Conservation (phyloP, 2,329 filamentous ascomycete species). For the Furcasterigmium sp. region DNA sequence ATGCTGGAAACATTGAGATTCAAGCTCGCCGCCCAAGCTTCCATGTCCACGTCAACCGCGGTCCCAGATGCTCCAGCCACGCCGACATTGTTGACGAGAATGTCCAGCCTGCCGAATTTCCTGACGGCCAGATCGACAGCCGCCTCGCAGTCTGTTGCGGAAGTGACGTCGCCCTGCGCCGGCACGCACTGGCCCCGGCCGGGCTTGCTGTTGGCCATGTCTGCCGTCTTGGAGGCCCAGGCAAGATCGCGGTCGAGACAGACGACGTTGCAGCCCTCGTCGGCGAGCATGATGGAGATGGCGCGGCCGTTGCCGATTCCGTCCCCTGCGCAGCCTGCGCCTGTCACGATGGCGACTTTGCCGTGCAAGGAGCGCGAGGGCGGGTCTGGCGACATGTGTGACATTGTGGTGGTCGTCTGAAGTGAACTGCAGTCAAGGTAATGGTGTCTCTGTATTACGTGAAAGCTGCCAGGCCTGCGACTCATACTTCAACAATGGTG, state of each 20-base stretch:
- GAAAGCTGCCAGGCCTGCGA: too few relatives aligned
- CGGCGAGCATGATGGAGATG: constrained; percentile 52
- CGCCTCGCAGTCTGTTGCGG: constrained; percentile 41
- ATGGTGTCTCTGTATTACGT: too few relatives aligned
- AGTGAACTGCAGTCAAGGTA: too few relatives aligned
- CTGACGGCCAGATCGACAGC: constrained; percentile 34
- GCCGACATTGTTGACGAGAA: constrained; percentile 62
- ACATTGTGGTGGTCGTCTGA: too few relatives aligned
- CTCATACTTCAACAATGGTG: too few relatives aligned
- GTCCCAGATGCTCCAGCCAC: constrained; percentile 53
- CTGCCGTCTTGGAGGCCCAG: constrained; percentile 46
- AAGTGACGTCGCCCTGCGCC: constrained; percentile 49
- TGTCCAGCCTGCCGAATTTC: constrained; percentile 52
- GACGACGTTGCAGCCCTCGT: constrained; percentile 53
- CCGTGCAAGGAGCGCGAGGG: too few relatives aligned
- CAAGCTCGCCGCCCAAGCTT: constrained; percentile 49
- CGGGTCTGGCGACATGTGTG: too few relatives aligned
- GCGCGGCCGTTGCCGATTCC: constrained; percentile 54
- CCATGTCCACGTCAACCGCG: constrained; percentile 55
- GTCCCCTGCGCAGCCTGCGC: too few relatives aligned
- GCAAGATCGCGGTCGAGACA: constrained; percentile 48
- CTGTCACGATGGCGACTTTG: too few relatives aligned
- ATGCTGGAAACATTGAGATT: constrained; percentile 26
- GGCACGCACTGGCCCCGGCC: constrained; percentile 34
- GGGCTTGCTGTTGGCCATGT: constrained; percentile 39